These are phyloP conservation scores for Acacia acuminata DNA, from an alignment of 306 rosid species.

Conservation along the genomic window DNA sequence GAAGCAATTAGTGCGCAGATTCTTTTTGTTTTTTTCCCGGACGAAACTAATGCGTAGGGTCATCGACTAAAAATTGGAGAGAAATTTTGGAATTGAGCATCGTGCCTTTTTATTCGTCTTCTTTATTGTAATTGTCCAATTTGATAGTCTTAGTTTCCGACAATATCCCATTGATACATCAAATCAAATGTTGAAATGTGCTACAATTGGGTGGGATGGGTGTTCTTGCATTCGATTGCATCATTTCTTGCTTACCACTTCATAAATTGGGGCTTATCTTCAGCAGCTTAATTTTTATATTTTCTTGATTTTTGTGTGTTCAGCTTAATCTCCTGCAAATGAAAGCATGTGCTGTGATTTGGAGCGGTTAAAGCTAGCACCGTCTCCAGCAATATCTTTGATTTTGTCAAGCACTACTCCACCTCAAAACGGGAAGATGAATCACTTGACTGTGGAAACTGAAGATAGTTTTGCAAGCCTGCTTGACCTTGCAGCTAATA, in stretches of 20 bases:
- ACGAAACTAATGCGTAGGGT: neutral
- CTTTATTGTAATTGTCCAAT: slow-evolving; percentile 1
- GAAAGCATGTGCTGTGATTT: slow-evolving; percentile 66
- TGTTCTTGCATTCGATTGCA: neutral
- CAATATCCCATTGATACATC: neutral
- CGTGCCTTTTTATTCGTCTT: neutral
- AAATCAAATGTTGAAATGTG: neutral
- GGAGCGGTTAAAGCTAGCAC: slow-evolving; percentile 39
- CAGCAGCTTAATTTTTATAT: neutral
- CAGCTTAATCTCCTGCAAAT: slow-evolving; percentile 44
- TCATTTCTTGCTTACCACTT: neutral
- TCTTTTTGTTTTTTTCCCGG: neutral
- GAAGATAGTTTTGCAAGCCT: slow-evolving; percentile 78
- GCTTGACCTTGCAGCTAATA: slow-evolving; percentile 89
- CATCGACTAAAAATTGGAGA: neutral
- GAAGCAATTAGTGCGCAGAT: neutral
- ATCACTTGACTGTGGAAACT: slow-evolving; percentile 70
- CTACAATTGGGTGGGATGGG: neutral
- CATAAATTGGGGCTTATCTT: neutral
- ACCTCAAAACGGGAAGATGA: slow-evolving; percentile 53
- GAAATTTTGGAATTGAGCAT: neutral
- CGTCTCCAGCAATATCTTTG: slow-evolving; percentile 23
- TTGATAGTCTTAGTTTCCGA: slow-evolving; percentile 11
- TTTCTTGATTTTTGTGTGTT: neutral
- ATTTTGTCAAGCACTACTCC: slow-evolving; percentile 27